These are phyloP conservation scores for Chrysosporium keratinophilum DNA, from an alignment of 2,329 filamentous ascomycete species.

Conservation along the genomic window DNA sequence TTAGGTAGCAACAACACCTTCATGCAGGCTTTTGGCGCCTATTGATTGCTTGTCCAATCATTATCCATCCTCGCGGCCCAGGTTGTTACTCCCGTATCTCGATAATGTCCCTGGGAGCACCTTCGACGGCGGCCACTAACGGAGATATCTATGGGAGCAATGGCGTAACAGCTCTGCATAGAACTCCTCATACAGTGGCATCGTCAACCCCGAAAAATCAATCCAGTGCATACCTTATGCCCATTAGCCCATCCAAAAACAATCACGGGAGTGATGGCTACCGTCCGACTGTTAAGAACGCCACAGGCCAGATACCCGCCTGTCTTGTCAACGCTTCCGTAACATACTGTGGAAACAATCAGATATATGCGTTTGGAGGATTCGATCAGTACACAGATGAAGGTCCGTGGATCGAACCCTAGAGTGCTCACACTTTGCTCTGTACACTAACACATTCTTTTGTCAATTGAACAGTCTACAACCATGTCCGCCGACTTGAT, in stretches of 20 bases:
- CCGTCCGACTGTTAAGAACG: constrained; percentile 71
- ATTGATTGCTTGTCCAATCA: constrained; percentile 3
- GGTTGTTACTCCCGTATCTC: not conserved
- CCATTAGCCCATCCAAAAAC: constrained; percentile 65
- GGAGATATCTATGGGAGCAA: not conserved
- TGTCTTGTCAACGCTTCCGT: constrained; percentile 97
- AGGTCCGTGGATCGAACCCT: constrained; percentile 36
- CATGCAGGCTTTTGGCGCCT: not conserved
- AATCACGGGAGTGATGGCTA: constrained; percentile 60
- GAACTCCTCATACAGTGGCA: constrained; percentile 1
- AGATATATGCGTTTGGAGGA: constrained; percentile 95
- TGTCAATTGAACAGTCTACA: constrained; percentile 56
- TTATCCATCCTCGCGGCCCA: not conserved
- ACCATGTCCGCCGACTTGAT: constrained; percentile 86
- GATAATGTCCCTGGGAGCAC: constrained; percentile 3
- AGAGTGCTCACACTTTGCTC: not conserved
- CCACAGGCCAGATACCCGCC: constrained; percentile 70
- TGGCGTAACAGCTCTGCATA: constrained; percentile 2
- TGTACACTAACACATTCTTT: constrained; percentile 3
- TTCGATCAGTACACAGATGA: constrained; percentile 99
- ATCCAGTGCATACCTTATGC: constrained; percentile 68
- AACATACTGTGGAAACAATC: constrained; percentile 95
- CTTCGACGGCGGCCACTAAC: not conserved
- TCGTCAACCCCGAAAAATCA: not conserved
- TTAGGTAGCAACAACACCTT: not conserved